Conservation (phyloP, 495 filamentous ascomycete genomes). For the Penicillium silybi region DNA sequence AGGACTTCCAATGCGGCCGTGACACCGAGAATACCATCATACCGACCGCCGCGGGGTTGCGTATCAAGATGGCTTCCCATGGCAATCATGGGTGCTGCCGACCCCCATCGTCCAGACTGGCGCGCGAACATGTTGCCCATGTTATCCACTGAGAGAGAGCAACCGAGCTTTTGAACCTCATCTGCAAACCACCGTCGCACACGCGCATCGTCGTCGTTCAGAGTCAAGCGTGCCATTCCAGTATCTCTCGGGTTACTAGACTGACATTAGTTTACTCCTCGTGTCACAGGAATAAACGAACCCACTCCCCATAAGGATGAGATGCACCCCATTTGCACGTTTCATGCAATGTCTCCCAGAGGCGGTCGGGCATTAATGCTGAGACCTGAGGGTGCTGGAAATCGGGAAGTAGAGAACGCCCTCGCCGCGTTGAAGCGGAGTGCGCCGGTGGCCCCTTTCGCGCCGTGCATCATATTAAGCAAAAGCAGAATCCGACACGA, state of each 20-base stretch:
- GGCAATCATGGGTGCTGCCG: constrained; percentile 35
- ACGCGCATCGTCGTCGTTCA: constrained; percentile 63
- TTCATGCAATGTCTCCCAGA: constrained; percentile 33
- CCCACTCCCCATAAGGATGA: constrained; percentile 33
- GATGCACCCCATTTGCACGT: constrained; percentile 34
- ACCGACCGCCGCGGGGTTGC: constrained; percentile 68
- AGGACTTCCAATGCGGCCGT: constrained; percentile 66
- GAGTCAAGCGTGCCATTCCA: constrained; percentile 59
- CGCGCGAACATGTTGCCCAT: constrained; percentile 74
- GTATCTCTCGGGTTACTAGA: constrained; percentile 35
- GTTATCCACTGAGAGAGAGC: constrained; percentile 52
- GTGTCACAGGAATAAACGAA: neutral
- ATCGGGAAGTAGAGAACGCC: constrained; percentile 16
- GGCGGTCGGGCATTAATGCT: constrained; percentile 28
- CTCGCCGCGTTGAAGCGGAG: constrained; percentile 6
- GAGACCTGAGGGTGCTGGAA: constrained; percentile 21
- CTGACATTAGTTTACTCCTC: constrained; percentile 1
- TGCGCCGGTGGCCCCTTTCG: constrained; percentile 3
- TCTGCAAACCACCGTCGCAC: constrained; percentile 68
- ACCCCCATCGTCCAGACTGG: constrained; percentile 46
- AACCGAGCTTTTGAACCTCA: constrained; percentile 57
- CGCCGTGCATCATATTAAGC: constrained; percentile 6
- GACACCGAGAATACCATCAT: constrained; percentile 70
- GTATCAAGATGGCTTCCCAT: constrained; percentile 52
- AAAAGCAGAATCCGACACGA: neutral